Conservation (phyloP, 345 rosid genomes). For the Trapa incisa region DNA sequence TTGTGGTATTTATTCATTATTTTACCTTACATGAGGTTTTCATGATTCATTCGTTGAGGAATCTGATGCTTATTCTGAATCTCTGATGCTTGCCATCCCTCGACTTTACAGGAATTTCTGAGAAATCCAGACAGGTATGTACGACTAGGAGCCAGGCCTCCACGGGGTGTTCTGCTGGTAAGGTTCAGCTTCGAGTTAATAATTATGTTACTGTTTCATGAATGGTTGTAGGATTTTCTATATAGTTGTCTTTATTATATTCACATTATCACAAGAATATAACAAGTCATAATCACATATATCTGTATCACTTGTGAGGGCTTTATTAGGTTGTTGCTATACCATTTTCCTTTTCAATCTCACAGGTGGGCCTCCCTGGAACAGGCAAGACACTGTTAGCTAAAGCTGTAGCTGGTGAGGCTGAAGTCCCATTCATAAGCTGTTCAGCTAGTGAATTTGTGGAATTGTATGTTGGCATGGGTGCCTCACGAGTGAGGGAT, state of each 20-base stretch:
- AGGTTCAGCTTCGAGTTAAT: slow-evolving; percentile 16
- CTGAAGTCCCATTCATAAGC: slow-evolving; percentile 27
- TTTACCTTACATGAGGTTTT: neutral
- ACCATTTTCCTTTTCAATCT: neutral
- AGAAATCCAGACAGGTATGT: slow-evolving; percentile 78
- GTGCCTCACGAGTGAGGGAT: slow-evolving; percentile 28
- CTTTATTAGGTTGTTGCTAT: neutral
- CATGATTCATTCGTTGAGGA: neutral
- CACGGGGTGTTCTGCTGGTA: slow-evolving; percentile 92
- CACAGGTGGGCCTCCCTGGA: slow-evolving; percentile 13
- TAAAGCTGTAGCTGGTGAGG: slow-evolving; percentile 34
- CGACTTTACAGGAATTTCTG: slow-evolving; percentile 70
- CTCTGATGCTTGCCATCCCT: slow-evolving; percentile 9
- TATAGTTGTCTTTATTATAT: neutral
- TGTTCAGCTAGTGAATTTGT: slow-evolving; percentile 29
- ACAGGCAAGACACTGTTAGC: slow-evolving; percentile 38
- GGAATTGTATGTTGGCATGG: slow-evolving; percentile 42
- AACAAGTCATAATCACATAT: neutral
- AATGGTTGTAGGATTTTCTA: neutral
- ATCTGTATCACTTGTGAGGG: neutral
- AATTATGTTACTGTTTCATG: neutral
- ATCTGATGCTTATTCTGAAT: neutral
- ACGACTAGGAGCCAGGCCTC: slow-evolving; percentile 94
- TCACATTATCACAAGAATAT: neutral
- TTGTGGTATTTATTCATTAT: slow-evolving; percentile 45